These are phyloP conservation scores for Colletotrichum kahawae DNA, from an alignment of 2,329 filamentous ascomycete species.

Conservation along the genomic window DNA sequence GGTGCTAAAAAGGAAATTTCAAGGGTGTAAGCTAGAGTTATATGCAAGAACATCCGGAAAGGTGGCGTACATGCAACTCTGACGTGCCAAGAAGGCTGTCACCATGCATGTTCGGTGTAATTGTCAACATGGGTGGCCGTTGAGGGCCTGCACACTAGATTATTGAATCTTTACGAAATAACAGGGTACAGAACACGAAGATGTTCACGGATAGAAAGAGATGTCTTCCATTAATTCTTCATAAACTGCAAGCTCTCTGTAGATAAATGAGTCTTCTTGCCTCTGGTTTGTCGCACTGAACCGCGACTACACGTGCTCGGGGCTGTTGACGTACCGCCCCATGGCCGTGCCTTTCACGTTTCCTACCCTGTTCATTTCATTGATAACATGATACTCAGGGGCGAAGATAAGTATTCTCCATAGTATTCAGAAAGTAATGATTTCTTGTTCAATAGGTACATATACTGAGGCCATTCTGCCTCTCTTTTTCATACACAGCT, in stretches of 20 bases:
- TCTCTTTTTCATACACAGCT: background rate
- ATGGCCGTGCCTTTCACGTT: background rate
- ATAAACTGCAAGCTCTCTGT: background rate
- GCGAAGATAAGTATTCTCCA: background rate
- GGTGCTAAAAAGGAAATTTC: background rate
- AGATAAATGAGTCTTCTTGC: background rate
- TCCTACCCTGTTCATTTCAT: background rate
- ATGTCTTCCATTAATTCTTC: background rate
- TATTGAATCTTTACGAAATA: background rate
- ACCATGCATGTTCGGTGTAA: background rate
- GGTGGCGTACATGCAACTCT: background rate
- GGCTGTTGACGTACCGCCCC: background rate
- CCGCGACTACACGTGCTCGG: background rate
- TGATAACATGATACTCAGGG: background rate
- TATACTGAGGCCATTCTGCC: background rate
- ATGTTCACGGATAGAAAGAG: background rate
- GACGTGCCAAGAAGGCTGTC: background rate
- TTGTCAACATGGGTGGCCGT: background rate
- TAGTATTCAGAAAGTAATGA: background rate
- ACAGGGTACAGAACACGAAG: background rate
- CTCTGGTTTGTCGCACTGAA: background rate
- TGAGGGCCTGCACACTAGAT: background rate
- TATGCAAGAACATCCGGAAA: background rate
- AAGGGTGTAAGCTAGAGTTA: background rate
- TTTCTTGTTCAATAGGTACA: background rate